phyloP scores from a whole-genome alignment of 1,284 basidiomycete species.

The Cryptococcus wingfieldii region DNA sequence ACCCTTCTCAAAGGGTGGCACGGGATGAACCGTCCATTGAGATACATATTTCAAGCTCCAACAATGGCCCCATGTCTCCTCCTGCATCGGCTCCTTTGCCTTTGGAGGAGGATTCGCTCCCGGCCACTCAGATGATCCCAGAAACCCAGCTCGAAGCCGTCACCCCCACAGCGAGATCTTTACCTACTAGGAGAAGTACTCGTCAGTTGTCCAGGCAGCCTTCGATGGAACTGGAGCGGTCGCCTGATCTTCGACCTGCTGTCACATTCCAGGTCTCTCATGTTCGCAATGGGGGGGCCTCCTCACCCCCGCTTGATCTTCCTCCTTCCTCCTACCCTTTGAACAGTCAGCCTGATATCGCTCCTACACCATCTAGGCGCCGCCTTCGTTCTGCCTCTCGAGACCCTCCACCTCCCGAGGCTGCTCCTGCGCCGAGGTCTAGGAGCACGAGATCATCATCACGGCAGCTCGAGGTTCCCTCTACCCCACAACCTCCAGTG shows the following conservation, averaged over 20 bases:
- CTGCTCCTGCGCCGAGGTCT: constrained; percentile 3
- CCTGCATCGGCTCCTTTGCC: constrained; percentile 7
- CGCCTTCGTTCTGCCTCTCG: constrained; percentile 14
- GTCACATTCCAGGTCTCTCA: neutral
- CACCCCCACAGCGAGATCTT: neutral
- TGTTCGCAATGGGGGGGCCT: neutral
- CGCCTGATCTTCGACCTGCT: neutral
- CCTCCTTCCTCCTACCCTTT: neutral
- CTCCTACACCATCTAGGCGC: constrained; percentile 5
- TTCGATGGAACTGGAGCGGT: neutral
- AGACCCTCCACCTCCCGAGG: constrained; percentile 3
- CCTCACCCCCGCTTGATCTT: neutral
- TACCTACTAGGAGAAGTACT: constrained; percentile 4
- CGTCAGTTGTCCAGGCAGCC: constrained; percentile 2
- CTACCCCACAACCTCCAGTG: constrained; percentile 2
- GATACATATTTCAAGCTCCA: constrained; percentile 4
- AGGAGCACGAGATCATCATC: constrained; percentile 3
- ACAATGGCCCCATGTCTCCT: constrained; percentile 14
- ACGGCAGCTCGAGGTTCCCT: neutral
- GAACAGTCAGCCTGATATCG: neutral
- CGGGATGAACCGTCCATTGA: neutral
- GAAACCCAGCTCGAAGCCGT: neutral
- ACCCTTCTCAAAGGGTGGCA: neutral
- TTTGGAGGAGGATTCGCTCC: constrained; percentile 1
- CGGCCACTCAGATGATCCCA: constrained; percentile 8